These are phyloP conservation scores for Nemania sp. DNA, from an alignment of 2,329 filamentous ascomycete species.

Conservation along the genomic window DNA sequence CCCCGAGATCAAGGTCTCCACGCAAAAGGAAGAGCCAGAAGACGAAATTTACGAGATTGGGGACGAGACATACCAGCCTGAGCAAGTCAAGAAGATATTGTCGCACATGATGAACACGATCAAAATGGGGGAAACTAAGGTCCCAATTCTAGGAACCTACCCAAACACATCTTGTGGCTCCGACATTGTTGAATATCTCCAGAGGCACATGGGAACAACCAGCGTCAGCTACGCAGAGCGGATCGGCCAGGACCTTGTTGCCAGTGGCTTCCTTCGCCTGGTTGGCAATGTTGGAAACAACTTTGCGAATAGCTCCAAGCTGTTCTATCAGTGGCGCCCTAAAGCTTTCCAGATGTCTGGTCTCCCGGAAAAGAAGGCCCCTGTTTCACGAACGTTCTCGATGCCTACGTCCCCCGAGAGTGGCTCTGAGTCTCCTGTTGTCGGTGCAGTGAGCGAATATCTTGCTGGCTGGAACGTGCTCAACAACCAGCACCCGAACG, in stretches of 20 bases:
- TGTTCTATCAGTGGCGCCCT: conserved; percentile 97
- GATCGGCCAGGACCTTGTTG: conserved; percentile 92
- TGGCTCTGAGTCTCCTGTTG: conserved; percentile 80
- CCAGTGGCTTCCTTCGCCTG: conserved; percentile 86
- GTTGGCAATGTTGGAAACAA: conserved; percentile 94
- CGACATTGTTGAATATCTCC: conserved; percentile 95
- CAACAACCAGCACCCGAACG: conserved; percentile 90
- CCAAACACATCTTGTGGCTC: conserved; percentile 91
- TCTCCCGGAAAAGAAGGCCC: conserved; percentile 86
- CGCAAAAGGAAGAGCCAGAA: conserved; percentile 73
- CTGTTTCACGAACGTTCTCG: conserved; percentile 80
- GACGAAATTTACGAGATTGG: conserved; percentile 90
- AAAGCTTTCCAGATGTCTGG: conserved; percentile 91
- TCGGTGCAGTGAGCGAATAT: conserved; percentile 88
- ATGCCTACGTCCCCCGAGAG: conserved; percentile 70
- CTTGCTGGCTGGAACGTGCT: conserved; percentile 93
- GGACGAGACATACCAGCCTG: conserved; percentile 84
- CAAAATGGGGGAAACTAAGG: conserved; percentile 90
- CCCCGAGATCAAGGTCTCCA: conserved; percentile 89
- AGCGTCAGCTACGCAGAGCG: conserved; percentile 92
- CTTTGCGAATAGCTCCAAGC: conserved; percentile 96
- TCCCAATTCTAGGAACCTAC: conserved; percentile 94
- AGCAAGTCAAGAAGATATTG: conserved; percentile 92
- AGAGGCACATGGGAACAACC: conserved; percentile 84
- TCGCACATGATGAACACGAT: conserved; percentile 87